Conservation (phyloP, 2,329 filamentous ascomycete species). For the Botryosphaeria dothidea region DNA sequence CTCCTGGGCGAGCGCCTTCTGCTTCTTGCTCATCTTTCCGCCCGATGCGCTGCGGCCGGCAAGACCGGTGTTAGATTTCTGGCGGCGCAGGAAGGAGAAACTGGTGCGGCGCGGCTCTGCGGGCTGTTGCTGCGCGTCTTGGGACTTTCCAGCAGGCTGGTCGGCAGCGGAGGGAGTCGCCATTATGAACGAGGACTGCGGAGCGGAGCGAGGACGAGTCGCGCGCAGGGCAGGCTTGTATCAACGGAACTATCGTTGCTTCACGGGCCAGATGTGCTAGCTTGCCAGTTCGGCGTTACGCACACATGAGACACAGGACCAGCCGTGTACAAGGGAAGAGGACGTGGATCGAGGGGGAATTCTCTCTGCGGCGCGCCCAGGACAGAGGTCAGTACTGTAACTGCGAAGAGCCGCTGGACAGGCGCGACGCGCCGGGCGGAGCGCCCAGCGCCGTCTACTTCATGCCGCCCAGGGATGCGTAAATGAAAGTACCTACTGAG, state of each 20-base stretch:
- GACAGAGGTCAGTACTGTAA: conserved; percentile 9
- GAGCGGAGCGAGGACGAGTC: conserved; percentile 2
- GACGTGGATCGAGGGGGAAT: conserved; percentile 1
- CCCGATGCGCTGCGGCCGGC: conserved; percentile 31
- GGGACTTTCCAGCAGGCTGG: not conserved
- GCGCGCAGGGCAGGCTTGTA: conserved; percentile 1
- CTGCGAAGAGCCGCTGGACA: not conserved
- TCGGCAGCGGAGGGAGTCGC: conserved; percentile 1
- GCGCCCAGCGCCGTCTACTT: not conserved
- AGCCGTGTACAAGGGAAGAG: conserved; percentile 15
- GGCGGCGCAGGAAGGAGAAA: conserved; percentile 40
- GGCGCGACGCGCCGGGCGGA: not conserved
- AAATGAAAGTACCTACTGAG: conserved; percentile 12
- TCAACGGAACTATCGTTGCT: conserved; percentile 14
- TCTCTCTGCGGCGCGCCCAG: not conserved
- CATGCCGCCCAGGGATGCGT: conserved; percentile 7
- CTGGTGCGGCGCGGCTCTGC: conserved; percentile 26
- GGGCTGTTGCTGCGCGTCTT: not conserved
- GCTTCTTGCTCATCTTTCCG: conserved; percentile 57
- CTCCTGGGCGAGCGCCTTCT: conserved; percentile 52
- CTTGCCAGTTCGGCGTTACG: conserved; percentile 7
- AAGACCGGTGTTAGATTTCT: conserved; percentile 32
- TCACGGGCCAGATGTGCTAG: conserved; percentile 9
- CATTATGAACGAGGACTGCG: conserved; percentile 1
- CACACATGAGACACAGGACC: conserved; percentile 16